Evolutionary conservation across 306 rosid genomes (phyloP).

Genomic region (Cercis canadensis): DNA sequence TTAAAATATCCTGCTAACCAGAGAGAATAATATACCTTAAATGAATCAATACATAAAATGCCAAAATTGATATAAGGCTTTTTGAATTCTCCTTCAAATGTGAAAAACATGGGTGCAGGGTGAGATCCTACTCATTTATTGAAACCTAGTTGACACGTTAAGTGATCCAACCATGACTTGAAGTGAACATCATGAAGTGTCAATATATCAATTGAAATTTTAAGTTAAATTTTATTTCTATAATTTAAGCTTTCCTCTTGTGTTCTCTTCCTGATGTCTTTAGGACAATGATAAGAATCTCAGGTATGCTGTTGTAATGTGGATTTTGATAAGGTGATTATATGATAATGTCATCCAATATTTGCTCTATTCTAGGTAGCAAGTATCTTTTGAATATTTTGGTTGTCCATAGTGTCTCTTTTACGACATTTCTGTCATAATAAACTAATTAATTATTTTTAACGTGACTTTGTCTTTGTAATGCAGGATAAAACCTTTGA

Average conservation of each 20-base stretch:
- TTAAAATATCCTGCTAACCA: too few relatives aligned
- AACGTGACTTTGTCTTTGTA: constrained; percentile 33
- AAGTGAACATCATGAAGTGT: neutral
- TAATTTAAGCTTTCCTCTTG: too few relatives aligned
- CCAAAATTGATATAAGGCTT: too few relatives aligned
- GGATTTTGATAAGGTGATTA: neutral
- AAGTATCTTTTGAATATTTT: neutral
- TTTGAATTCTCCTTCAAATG: too few relatives aligned
- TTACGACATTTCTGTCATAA: neutral
- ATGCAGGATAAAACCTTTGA: constrained; percentile 94
- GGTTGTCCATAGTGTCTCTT: neutral
- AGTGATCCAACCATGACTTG: neutral
- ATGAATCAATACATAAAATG: too few relatives aligned
- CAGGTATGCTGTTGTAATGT: neutral
- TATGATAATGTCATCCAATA: neutral
- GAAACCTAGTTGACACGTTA: too few relatives aligned
- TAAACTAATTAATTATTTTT: neutral
- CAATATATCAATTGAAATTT: too few relatives aligned
- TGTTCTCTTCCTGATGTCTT: too few relatives aligned
- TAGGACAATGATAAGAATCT: neutral
- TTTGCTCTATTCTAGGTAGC: neutral
- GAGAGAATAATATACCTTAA: too few relatives aligned
- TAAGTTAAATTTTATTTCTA: too few relatives aligned
- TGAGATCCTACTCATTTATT: too few relatives aligned
- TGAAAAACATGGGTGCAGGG: too few relatives aligned